Conservation (phyloP, 768 basidiomycete genomes). For the Tricholoma matsutake region DNA sequence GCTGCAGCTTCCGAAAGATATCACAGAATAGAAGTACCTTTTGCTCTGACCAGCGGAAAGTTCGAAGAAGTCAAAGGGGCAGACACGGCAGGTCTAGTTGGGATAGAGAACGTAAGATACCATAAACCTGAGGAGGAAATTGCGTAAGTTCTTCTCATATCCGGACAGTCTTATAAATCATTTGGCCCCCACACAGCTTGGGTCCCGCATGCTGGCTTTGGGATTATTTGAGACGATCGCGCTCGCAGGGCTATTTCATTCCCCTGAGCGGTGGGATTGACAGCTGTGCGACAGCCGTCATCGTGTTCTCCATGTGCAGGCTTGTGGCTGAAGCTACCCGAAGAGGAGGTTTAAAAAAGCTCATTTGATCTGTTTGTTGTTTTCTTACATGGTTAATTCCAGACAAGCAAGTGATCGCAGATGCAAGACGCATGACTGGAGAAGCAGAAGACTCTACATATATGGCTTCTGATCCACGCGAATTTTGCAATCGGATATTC, state of each 20-base stretch:
- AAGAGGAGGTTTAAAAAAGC: constrained; percentile 45
- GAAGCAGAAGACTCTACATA: constrained; percentile 81
- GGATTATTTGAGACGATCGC: constrained; percentile 95
- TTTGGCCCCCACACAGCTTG: constrained; percentile 46
- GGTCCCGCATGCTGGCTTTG: constrained; percentile 99
- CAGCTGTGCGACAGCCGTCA: constrained; percentile 94
- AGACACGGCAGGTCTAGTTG: constrained; percentile 38
- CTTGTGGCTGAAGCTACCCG: constrained; percentile 79
- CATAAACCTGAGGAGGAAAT: constrained; percentile 96
- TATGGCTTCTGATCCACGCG: constrained; percentile 80
- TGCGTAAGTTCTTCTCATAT: constrained; percentile 60
- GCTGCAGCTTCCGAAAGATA: constrained; percentile 75
- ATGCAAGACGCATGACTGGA: constrained; percentile 86
- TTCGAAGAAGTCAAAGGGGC: constrained; percentile 61
- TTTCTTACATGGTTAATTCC: constrained; percentile 5
- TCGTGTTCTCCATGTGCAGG: constrained; percentile 95
- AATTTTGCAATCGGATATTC: constrained; percentile 85
- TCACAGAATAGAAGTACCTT: constrained; percentile 77
- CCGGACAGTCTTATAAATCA: background rate
- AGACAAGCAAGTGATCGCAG: constrained; percentile 85
- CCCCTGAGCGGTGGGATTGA: constrained; percentile 97
- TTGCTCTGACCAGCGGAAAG: constrained; percentile 74
- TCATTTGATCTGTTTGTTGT: background rate
- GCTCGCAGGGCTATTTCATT: constrained; percentile 92
- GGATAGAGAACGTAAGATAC: constrained; percentile 55